Conservation (phyloP, 192 early-diverging fungal species). For the Coemansia sp. region DNA sequence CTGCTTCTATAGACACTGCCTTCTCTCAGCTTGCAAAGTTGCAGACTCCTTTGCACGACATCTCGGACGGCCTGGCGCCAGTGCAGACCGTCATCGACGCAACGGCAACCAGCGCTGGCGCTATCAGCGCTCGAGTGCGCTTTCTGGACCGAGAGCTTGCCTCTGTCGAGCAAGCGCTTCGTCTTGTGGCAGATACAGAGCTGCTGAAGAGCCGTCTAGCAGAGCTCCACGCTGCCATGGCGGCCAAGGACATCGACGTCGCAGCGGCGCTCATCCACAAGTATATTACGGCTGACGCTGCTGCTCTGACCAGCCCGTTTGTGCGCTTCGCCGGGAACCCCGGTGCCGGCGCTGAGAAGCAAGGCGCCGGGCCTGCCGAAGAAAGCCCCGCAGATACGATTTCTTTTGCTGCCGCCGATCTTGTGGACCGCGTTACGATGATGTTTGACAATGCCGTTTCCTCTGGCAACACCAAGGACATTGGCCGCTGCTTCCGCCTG, state of each 20-base stretch:
- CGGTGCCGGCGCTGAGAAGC: background rate
- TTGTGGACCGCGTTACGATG: constrained; percentile 68
- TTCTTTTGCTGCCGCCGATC: constrained; percentile 55
- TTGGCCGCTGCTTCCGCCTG: constrained; percentile 83
- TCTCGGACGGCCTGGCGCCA: constrained; percentile 20
- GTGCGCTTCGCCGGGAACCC: constrained; percentile 17
- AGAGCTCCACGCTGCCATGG: constrained; percentile 36
- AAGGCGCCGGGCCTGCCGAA: constrained; percentile 10
- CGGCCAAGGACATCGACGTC: constrained; percentile 55
- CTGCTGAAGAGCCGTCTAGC: constrained; percentile 46
- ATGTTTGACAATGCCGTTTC: constrained; percentile 80
- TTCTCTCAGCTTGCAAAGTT: constrained; percentile 22
- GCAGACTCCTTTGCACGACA: constrained; percentile 1
- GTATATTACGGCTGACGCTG: constrained; percentile 17
- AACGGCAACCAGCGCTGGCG: constrained; percentile 66
- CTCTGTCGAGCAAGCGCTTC: constrained; percentile 66
- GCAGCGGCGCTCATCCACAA: constrained; percentile 49
- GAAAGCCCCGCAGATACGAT: constrained; percentile 53
- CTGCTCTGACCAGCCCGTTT: constrained; percentile 29
- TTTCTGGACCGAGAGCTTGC: constrained; percentile 79
- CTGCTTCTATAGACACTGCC: constrained; percentile 11
- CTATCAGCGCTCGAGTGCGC: constrained; percentile 81
- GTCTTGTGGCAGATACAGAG: constrained; percentile 66
- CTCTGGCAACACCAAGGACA: constrained; percentile 65
- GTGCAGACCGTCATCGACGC: constrained; percentile 34